These are phyloP conservation scores for Micromonas pusilla DNA, from an alignment of 139 green algal species.

Conservation along the genomic window DNA sequence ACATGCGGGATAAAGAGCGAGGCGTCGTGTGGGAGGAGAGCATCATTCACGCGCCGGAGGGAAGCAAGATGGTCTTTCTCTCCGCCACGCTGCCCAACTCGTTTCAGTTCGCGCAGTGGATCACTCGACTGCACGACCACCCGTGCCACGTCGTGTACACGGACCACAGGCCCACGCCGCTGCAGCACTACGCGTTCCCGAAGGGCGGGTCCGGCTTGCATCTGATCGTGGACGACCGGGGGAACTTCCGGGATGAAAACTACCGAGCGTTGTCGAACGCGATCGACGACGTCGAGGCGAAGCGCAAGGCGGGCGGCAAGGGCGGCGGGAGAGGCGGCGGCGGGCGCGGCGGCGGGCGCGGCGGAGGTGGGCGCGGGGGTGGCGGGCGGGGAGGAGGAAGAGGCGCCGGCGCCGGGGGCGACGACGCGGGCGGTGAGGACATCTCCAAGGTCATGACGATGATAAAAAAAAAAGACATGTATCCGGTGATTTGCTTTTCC, in stretches of 20 bases:
- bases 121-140: slow-evolving; percentile 69
- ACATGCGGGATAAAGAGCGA: slow-evolving; percentile 89
- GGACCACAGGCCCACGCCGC: slow-evolving; percentile 84
- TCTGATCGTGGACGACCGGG: slow-evolving; percentile 58
- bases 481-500: slow-evolving; percentile 91
- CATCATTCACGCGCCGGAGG: slow-evolving; percentile 77
- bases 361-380: slow-evolving; percentile 28
- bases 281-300: slow-evolving; percentile 34
- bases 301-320: neutral
- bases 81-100: slow-evolving; percentile 94
- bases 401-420: neutral
- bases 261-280: slow-evolving; percentile 40
- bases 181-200: slow-evolving; percentile 89
- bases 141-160: slow-evolving; percentile 97
- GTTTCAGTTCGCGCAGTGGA: slow-evolving; percentile 87
- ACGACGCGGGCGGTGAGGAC: slow-evolving; percentile 2
- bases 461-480: slow-evolving; percentile 36
- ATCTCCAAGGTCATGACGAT: slow-evolving; percentile 29
- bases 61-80: slow-evolving; percentile 90
- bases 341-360: neutral
- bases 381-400: slow-evolving; percentile 25
- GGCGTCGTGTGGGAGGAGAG: slow-evolving; percentile 99
- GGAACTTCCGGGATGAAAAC: slow-evolving; percentile 49
- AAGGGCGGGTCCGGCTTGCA: slow-evolving; percentile 65
- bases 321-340: neutral